These are phyloP conservation scores for Trichoderma lentiforme DNA, from an alignment of 2,329 filamentous ascomycete genomes.

Conservation along the genomic window DNA sequence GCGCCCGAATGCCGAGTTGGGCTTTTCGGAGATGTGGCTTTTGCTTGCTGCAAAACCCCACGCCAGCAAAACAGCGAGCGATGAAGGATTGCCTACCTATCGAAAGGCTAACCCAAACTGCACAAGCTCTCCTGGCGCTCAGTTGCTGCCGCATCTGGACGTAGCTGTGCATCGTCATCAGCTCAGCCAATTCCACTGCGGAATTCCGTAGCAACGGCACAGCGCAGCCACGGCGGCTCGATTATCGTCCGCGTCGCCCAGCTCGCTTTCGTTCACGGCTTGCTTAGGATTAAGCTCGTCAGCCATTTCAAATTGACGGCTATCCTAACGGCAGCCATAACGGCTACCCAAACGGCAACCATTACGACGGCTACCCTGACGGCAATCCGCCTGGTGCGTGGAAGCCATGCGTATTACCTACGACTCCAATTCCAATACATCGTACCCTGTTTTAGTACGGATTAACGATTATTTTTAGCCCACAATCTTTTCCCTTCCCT, in stretches of 20 bases:
- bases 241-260: not conserved
- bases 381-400: not conserved
- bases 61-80: not conserved
- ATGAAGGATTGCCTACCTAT: not conserved
- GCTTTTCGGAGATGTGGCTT: not conserved
- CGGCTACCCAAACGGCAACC: not conserved
- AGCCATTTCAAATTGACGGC: not conserved
- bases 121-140: not conserved
- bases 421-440: too few relatives aligned
- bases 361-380: not conserved
- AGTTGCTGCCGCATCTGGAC: not conserved
- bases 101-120: not conserved
- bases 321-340: not conserved
- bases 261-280: not conserved
- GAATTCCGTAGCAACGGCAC: not conserved
- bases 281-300: not conserved
- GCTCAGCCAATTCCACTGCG: not conserved
- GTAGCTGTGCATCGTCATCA: not conserved
- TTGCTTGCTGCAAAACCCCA: not conserved
- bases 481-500: not conserved
- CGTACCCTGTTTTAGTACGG: not conserved
- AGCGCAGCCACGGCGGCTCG: not conserved
- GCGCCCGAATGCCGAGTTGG: constrained; percentile 13
- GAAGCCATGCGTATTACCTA: too few relatives aligned
- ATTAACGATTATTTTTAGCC: not conserved